These are phyloP conservation scores for Fagus crenata DNA, from an alignment of 306 rosid species.

Conservation along the genomic window DNA sequence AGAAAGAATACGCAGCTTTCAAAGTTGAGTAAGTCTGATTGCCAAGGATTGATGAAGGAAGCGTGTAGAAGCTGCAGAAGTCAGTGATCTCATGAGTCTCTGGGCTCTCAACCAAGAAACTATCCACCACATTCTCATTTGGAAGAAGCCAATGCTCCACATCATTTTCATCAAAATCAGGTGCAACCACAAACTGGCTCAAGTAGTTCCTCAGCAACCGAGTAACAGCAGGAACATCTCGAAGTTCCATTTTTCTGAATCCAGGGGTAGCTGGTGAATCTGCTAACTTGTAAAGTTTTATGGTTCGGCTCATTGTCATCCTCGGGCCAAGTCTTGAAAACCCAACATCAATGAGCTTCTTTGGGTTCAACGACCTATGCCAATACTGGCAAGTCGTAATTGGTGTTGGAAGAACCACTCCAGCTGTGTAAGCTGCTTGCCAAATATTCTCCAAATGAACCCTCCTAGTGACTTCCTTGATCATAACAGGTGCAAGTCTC, in stretches of 20 bases:
- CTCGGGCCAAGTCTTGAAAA: conserved; percentile 86
- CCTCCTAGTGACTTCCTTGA: conserved; percentile 83
- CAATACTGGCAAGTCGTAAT: conserved; percentile 73
- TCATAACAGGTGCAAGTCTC: conserved; percentile 87
- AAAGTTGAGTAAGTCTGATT: conserved; percentile 62
- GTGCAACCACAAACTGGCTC: conserved; percentile 71
- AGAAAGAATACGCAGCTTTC: conserved; percentile 88
- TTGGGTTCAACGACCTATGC: conserved; percentile 84
- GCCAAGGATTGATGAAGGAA: conserved; percentile 83
- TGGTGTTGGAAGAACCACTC: conserved; percentile 81
- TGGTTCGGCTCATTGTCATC: conserved; percentile 87
- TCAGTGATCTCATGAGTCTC: conserved; percentile 63
- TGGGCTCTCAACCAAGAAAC: conserved; percentile 80
- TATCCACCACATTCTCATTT: conserved; percentile 65
- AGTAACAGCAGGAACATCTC: conserved; percentile 80
- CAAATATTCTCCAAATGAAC: conserved; percentile 82
- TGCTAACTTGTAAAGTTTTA: conserved; percentile 73
- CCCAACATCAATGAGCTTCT: conserved; percentile 88
- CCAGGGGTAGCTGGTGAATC: conserved; percentile 61
- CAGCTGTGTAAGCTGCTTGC: conserved; percentile 94
- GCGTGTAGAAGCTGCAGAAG: conserved; percentile 78
- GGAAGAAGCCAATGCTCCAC: conserved; percentile 94
- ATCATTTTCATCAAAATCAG: conserved; percentile 71
- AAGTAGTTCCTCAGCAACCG: conserved; percentile 63
- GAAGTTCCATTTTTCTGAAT: conserved; percentile 71